Evolutionary conservation across 495 filamentous ascomycete species (phyloP).

Genomic region (Entonaema liquescens): DNA sequence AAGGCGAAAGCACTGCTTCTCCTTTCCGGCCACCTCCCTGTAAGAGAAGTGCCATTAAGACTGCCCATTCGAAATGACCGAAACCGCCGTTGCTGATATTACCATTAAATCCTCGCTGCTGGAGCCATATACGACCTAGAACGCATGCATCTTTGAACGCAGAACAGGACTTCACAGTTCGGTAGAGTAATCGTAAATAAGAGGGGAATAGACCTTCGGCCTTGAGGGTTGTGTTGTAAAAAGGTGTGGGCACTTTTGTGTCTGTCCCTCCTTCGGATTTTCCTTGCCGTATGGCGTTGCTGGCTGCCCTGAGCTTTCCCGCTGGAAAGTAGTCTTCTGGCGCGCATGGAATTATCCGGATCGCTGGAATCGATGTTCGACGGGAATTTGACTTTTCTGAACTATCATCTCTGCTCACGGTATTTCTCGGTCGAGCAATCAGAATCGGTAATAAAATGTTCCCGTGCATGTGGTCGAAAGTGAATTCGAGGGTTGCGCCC

Average conservation of each 20-base stretch:
- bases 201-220: slow-evolving; percentile 76
- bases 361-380: slow-evolving; percentile 60
- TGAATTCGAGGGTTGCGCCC: slow-evolving; percentile 61
- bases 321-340: slow-evolving; percentile 71
- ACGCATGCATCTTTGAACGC: slow-evolving; percentile 84
- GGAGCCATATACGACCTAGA: slow-evolving; percentile 86
- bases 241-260: slow-evolving; percentile 69
- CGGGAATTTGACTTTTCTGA: slow-evolving; percentile 12
- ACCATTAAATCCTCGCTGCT: slow-evolving; percentile 81
- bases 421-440: slow-evolving; percentile 52
- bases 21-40: slow-evolving; percentile 76
- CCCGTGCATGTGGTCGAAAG: slow-evolving; percentile 75
- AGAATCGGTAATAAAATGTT: slow-evolving; percentile 82
- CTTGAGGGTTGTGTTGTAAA: slow-evolving; percentile 86
- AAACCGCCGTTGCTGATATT: slow-evolving; percentile 81
- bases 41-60: slow-evolving; percentile 79
- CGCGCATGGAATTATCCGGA: slow-evolving; percentile 81
- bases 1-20: slow-evolving; percentile 72
- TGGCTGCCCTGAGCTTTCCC: slow-evolving; percentile 72
- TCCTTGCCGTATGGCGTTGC: slow-evolving; percentile 71
- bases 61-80: slow-evolving; percentile 90
- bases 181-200: slow-evolving; percentile 77
- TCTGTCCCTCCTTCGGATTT: slow-evolving; percentile 47
- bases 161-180: slow-evolving; percentile 68
- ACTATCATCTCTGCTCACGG: slow-evolving; percentile 9